A percentile compares a stretch with the other conserved stretches of the same genome.
Evolutionary conservation across 176 grass and related monocot genomes (phyloP).

Genomic region (Triticum dicoccoides): DNA sequence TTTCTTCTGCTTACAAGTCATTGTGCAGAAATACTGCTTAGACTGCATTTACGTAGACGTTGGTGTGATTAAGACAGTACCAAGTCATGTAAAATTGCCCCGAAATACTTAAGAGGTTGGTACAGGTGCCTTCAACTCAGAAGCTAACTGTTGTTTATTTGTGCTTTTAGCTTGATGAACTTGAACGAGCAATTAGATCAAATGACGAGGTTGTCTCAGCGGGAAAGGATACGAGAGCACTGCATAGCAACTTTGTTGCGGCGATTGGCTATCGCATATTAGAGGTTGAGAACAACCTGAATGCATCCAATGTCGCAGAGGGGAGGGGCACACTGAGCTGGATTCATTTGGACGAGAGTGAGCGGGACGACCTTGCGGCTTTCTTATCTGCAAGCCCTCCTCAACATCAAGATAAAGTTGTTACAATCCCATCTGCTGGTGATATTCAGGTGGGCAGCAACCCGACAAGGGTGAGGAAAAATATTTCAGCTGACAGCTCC

Average conservation of each 20-base stretch:
- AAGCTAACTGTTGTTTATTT: conserved; percentile 17
- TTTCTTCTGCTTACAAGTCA: background rate
- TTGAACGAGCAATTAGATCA: conserved; percentile 56
- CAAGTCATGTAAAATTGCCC: background rate
- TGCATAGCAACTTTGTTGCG: conserved; percentile 59
- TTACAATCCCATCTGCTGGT: conserved; percentile 30
- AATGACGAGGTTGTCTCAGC: conserved; percentile 43
- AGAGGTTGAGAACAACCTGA: conserved; percentile 69
- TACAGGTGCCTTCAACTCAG: background rate
- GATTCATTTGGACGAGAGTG: conserved; percentile 71
- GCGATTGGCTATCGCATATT: conserved; percentile 68
- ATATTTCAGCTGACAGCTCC: conserved; percentile 45
- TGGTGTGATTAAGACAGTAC: background rate
- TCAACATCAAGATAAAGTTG: conserved; percentile 36
- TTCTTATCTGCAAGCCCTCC: conserved; percentile 54
- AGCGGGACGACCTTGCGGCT: conserved; percentile 72
- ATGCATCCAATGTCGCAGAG: conserved; percentile 47
- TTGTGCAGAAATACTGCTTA: background rate
- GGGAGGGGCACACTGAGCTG: conserved; percentile 40
- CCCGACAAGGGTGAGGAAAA: conserved; percentile 43
- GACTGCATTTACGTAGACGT: background rate
- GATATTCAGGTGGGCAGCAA: conserved; percentile 43
- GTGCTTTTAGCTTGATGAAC: conserved; percentile 71
- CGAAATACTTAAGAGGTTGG: background rate
- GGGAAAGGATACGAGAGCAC: conserved; percentile 66